Percentiles rank a stretch among this genome's conserved stretches.
phyloP scores from a whole-genome alignment of 2,329 filamentous ascomycete genomes.

The Sporothrix pallida region DNA sequence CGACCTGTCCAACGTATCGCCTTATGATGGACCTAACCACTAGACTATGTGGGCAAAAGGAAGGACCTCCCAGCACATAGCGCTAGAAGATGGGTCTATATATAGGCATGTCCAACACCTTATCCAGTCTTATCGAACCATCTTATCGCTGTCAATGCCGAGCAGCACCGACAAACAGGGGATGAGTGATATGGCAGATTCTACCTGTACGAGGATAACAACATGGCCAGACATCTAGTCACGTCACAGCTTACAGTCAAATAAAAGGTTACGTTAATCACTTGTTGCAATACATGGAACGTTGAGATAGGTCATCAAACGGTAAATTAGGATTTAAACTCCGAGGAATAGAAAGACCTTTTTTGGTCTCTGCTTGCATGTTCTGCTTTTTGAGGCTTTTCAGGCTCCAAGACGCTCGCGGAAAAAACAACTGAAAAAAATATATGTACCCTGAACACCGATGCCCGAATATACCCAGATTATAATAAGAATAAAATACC shows the following conservation, averaged over 20 bases:
- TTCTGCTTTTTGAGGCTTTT: not conserved
- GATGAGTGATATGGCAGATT: not conserved
- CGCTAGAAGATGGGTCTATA: too few species aligned
- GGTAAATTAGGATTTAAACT: conserved; percentile 2
- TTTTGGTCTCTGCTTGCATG: conserved; percentile 28
- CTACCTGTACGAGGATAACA: too few species aligned
- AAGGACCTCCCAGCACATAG: too few species aligned
- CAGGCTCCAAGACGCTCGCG: conserved; percentile 13
- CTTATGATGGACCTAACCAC: too few species aligned
- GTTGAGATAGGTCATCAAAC: not conserved
- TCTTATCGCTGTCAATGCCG: not conserved
- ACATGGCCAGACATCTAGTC: too few species aligned
- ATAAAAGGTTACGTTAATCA: not conserved
- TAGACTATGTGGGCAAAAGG: too few species aligned
- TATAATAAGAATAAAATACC: not conserved
- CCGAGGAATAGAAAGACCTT: not conserved
- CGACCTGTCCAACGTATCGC: not conserved
- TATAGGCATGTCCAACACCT: not conserved
- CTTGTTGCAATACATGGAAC: not conserved
- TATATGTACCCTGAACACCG: conserved; percentile 12
- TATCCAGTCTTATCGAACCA: not conserved
- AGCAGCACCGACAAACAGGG: conserved; percentile 7
- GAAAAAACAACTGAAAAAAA: not conserved
- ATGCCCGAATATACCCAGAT: not conserved
- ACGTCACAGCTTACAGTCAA: not conserved